Conservation (phyloP, 2,329 filamentous ascomycete genomes). For the Clonostachys rosea region DNA sequence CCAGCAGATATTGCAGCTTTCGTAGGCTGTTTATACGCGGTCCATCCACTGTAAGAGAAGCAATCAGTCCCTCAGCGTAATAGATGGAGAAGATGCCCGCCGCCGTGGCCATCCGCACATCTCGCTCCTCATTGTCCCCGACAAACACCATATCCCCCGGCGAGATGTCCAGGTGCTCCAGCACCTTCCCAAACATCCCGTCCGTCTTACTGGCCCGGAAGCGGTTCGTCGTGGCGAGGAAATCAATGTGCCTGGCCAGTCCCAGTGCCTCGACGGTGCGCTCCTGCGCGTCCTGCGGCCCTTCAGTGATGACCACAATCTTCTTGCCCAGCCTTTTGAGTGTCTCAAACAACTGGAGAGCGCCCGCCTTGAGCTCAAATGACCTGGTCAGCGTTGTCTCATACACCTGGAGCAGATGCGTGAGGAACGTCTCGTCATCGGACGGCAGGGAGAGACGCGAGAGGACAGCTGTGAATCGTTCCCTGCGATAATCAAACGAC, state of each 20-base stretch:
- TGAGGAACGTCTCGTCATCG: slow-evolving; percentile 7
- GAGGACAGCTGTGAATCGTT: slow-evolving; percentile 27
- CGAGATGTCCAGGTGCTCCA: slow-evolving; percentile 14
- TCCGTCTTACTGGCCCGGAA: slow-evolving; percentile 18
- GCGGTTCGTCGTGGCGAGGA: slow-evolving; percentile 20
- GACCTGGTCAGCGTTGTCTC: slow-evolving; percentile 17
- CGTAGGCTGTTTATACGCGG: slow-evolving; percentile 8
- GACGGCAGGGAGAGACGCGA: slow-evolving; percentile 11
- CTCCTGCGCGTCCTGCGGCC: slow-evolving; percentile 39
- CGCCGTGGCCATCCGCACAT: slow-evolving; percentile 16
- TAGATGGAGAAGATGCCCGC: slow-evolving; percentile 19
- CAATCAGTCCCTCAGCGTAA: slow-evolving; percentile 10
- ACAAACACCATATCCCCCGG: slow-evolving; percentile 17
- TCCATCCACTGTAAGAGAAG: slow-evolving; percentile 3
- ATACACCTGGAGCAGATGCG: slow-evolving; percentile 17
- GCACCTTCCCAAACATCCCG: slow-evolving; percentile 16
- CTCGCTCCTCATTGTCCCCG: slow-evolving; percentile 19
- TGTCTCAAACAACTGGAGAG: slow-evolving; percentile 20
- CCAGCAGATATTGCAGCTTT: slow-evolving; percentile 8
- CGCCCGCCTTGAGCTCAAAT: slow-evolving; percentile 28
- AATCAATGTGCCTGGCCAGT: slow-evolving; percentile 15
- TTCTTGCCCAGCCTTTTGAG: slow-evolving; percentile 27
- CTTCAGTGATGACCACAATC: slow-evolving; percentile 39
- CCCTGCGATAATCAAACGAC: slow-evolving; percentile 33
- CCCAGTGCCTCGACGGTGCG: slow-evolving; percentile 26